Evolutionary conservation across 2,329 filamentous ascomycete genomes (phyloP).

Genomic region (Pseudocercospora pini-densiflorae): DNA sequence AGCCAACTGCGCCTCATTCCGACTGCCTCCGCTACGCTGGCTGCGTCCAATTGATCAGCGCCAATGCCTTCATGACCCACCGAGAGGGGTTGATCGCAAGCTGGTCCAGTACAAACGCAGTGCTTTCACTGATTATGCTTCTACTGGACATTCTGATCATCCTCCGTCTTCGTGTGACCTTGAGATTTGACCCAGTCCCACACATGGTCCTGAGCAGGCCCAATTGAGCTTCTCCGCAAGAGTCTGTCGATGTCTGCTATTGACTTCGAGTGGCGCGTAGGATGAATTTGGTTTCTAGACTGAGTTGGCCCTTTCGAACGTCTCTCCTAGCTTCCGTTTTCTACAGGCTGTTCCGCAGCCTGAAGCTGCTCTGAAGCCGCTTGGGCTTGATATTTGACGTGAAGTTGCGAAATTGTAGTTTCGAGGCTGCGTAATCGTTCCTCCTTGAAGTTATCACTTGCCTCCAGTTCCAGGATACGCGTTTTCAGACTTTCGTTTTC

Average conservation of each 20-base stretch:
- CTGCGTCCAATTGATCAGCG: not conserved
- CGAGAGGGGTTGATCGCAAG: not conserved
- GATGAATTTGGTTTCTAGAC: not conserved
- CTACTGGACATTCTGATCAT: not conserved
- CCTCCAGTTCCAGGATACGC: slow-evolving; percentile 34
- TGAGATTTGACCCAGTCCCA: not conserved
- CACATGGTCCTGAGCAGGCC: not conserved
- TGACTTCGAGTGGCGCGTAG: not conserved
- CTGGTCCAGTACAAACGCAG: not conserved
- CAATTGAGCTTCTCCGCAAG: not conserved
- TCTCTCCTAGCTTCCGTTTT: slow-evolving; percentile 2
- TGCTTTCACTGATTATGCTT: not conserved
- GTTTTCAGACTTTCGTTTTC: slow-evolving; percentile 49
- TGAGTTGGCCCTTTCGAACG: not conserved
- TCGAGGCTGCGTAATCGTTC: slow-evolving; percentile 17
- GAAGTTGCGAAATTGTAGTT: slow-evolving; percentile 20
- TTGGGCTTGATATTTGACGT: slow-evolving; percentile 12
- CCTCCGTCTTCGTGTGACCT: not conserved
- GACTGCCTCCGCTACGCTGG: not conserved
- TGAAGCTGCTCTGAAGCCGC: slow-evolving; percentile 10
- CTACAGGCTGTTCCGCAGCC: not conserved
- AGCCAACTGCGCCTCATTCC: slow-evolving; percentile 5
- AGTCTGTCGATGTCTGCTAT: not conserved
- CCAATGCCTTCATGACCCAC: not conserved
- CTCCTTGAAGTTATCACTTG: slow-evolving; percentile 14